Evolutionary conservation across 305 asterid genomes (phyloP).

Genomic region (Solanum chacoense): DNA sequence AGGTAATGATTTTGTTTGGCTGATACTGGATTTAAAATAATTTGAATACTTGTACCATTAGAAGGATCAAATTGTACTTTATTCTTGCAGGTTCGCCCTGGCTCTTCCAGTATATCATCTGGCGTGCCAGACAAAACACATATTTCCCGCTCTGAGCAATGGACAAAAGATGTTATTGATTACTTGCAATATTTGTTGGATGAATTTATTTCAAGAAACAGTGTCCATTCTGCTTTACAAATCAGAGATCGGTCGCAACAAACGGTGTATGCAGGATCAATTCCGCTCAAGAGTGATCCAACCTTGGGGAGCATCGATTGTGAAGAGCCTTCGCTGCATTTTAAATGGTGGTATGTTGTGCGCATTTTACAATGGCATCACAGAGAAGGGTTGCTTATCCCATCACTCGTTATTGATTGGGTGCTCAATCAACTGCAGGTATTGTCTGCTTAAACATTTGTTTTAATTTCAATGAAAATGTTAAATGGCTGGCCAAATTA

Average conservation of each 20-base stretch:
- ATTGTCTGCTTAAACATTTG: constrained; percentile 10
- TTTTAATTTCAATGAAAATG: background rate
- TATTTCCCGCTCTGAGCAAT: constrained; percentile 80
- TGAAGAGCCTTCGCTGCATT: constrained; percentile 84
- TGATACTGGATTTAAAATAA: background rate
- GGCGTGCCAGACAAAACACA: constrained; percentile 73
- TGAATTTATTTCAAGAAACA: constrained; percentile 67
- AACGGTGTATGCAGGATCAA: constrained; percentile 53
- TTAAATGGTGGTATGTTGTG: constrained; percentile 98
- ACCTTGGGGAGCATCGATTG: constrained; percentile 38
- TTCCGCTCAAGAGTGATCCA: constrained; percentile 50
- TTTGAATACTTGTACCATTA: constrained; percentile 6
- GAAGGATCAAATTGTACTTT: constrained; percentile 19
- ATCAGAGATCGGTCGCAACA: constrained; percentile 63
- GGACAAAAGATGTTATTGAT: constrained; percentile 95
- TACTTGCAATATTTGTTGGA: constrained; percentile 87
- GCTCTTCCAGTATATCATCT: constrained; percentile 62
- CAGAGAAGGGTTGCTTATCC: constrained; percentile 79
- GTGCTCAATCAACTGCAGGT: constrained; percentile 97
- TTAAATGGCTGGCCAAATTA: background rate
- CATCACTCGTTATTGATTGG: constrained; percentile 93
- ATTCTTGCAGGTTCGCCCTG: constrained; percentile 64
- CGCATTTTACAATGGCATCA: constrained; percentile 96
- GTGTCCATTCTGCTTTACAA: constrained; percentile 44
- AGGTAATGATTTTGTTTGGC: constrained; percentile 41